Percentiles rank a stretch among this genome's conserved stretches.
Evolutionary conservation across 305 asterid species (phyloP).

Genomic region (Vinca major): DNA sequence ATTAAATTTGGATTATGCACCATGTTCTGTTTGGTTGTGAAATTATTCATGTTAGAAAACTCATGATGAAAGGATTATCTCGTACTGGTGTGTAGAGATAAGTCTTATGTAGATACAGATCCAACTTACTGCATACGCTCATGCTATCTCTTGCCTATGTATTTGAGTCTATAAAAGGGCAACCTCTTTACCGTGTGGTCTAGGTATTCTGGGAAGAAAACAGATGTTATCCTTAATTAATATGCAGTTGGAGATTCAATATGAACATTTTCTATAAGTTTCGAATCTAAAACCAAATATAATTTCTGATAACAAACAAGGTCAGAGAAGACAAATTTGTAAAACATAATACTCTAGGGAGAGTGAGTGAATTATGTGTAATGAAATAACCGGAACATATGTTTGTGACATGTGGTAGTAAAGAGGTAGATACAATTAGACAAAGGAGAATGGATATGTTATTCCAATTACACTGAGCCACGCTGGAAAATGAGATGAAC

Average conservation of each 20-base stretch:
- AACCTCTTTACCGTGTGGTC: background rate
- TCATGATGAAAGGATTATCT: background rate
- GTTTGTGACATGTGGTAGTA: background rate
- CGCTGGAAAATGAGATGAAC: too few species aligned
- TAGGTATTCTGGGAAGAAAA: background rate
- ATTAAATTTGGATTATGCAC: background rate
- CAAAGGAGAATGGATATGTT: too few species aligned
- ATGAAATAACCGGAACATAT: background rate
- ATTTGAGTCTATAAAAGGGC: background rate
- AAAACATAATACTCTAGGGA: background rate
- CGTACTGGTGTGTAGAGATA: background rate
- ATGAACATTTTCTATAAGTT: background rate
- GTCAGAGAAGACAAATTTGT: background rate
- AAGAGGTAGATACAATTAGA: background rate
- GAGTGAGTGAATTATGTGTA: background rate
- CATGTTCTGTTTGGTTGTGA: background rate
- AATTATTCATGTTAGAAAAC: background rate
- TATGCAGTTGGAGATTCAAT: background rate
- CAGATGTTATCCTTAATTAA: background rate
- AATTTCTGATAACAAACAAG: background rate
- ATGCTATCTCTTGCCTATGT: background rate
- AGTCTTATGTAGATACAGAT: background rate
- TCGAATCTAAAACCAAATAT: background rate
- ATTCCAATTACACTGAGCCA: too few species aligned
- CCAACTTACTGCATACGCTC: background rate